A percentile compares a stretch with the other conserved stretches of the same genome.
phyloP scores from a whole-genome alignment of 495 filamentous ascomycete species.

The Rhizodiscina lignyota region DNA sequence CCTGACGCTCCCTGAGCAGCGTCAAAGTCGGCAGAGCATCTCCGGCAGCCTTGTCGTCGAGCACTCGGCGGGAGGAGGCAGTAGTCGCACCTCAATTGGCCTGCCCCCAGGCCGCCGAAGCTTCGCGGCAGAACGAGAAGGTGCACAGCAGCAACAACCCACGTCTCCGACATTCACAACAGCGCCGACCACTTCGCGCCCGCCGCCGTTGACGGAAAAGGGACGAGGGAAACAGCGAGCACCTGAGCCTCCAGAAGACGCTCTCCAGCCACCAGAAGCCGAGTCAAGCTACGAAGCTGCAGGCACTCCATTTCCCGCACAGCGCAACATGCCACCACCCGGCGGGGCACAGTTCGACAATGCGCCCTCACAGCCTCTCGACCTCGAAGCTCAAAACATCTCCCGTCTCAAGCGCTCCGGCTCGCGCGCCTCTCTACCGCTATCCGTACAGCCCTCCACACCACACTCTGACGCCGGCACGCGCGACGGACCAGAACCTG shows the following conservation, averaged over 20 bases:
- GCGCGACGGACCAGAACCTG: constrained; percentile 28
- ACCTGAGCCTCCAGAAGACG: background rate
- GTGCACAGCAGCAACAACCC: no score
- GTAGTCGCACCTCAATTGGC: constrained; percentile 44
- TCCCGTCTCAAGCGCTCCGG: background rate
- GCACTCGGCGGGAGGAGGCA: constrained; percentile 36
- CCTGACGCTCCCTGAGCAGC: constrained; percentile 50
- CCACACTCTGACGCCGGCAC: constrained; percentile 26
- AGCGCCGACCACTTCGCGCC: no score
- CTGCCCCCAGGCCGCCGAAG: constrained; percentile 41
- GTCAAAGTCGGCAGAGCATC: constrained; percentile 38
- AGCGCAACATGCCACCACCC: background rate
- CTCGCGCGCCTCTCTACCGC: constrained; percentile 12
- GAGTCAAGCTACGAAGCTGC: no score
- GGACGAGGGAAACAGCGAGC: background rate
- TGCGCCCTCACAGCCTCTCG: no score
- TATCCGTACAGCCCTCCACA: constrained; percentile 9
- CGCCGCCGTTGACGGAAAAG: background rate
- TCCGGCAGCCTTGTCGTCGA: constrained; percentile 47
- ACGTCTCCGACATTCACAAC: no score
- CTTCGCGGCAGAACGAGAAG: constrained; percentile 1
- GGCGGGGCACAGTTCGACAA: background rate
- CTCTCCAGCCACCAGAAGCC: background rate
- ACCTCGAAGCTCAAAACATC: no score
- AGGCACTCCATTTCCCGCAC: background rate